Evolutionary conservation across 2,329 filamentous ascomycete species (phyloP), one percentile per base, ranked within the genome.

Genomic region (Microthyrium microscopicum): DNA sequence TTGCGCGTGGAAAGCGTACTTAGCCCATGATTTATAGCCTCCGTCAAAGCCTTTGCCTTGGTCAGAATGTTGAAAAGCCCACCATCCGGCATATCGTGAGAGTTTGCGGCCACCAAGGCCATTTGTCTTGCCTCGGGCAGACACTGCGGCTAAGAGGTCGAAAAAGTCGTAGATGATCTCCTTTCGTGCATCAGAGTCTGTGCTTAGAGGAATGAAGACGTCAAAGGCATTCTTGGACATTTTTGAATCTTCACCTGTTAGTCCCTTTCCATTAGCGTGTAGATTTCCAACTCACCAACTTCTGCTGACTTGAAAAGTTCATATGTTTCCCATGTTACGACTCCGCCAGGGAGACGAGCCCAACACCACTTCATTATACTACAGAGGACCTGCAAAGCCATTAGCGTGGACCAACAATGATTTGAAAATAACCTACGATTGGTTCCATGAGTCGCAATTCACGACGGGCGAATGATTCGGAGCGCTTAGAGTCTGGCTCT

Each of bases 341-440:
- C 75, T 48, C 89, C 89, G 38, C 84, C 83, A 26, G 78, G 73
- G 32, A 98, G 63, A 57, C 89, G 73, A 53, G 82, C 85, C 89
- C 89, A 98, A 56, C 87, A 95, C 89, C 89, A 98, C 62, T 95
- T 98, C 42, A 89, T 66, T 26, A 94, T 84, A 46, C 85, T 89
- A 42, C 84, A 85, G 34, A 98, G 70, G 36, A 92, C 84, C 83
- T 93, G 37, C 29, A 13, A 4, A 13, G 20, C n/a, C 18, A 20
- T 38, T 17, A 41, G 31, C 33, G 34, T 38, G 34, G n/a, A n/a
- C n/a, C n/a, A n/a, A n/a, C n/a, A n/a, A n/a, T n/a, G n/a, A n/a
- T n/a, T n/a, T n/a, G n/a, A n/a, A n/a, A n/a, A 31, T 33, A 40
- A 47, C 72, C 43, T 66, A 94, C 87, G 77, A 93, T 83, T 38